These are phyloP conservation scores for Kodamaea restingae DNA, from an alignment of 805 yeast species.

Conservation along the genomic window DNA sequence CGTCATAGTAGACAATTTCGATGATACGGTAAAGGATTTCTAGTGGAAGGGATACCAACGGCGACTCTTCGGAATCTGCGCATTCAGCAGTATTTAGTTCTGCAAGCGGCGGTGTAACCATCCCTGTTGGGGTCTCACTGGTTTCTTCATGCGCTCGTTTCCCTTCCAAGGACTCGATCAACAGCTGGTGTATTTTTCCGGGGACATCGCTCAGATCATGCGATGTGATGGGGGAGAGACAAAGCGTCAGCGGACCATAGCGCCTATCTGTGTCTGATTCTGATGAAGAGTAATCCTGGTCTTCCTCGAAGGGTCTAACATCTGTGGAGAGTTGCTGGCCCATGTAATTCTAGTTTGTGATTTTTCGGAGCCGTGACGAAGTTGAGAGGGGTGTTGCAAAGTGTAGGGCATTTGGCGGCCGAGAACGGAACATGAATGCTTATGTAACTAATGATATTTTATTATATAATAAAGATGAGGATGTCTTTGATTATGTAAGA, in stretches of 20 bases:
- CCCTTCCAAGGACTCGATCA: slow-evolving; percentile 1
- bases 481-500: too few relatives aligned
- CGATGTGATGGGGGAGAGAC: slow-evolving; percentile 9
- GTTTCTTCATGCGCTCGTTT: too few relatives aligned
- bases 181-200: slow-evolving; percentile 2
- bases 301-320: neutral
- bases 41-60: slow-evolving; percentile 41
- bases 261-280: slow-evolving; percentile 4
- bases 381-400: slow-evolving; percentile 2
- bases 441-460: too few relatives aligned
- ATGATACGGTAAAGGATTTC: slow-evolving; percentile 54
- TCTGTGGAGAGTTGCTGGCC: slow-evolving; percentile 7
- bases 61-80: slow-evolving; percentile 7
- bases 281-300: neutral
- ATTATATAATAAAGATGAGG: too few relatives aligned
- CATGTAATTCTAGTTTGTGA: slow-evolving; percentile 4
- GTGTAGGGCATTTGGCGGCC: slow-evolving; percentile 3
- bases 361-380: neutral
- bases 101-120: slow-evolving; percentile 6
- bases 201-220: slow-evolving; percentile 5
- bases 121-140: slow-evolving; percentile 1
- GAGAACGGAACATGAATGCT: too few relatives aligned
- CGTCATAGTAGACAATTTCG: slow-evolving; percentile 53
- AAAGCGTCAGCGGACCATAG: slow-evolving; percentile 8
- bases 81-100: neutral